phyloP scores from a whole-genome alignment of 345 rosid genomes.

The Melaleuca quinquenervia region DNA sequence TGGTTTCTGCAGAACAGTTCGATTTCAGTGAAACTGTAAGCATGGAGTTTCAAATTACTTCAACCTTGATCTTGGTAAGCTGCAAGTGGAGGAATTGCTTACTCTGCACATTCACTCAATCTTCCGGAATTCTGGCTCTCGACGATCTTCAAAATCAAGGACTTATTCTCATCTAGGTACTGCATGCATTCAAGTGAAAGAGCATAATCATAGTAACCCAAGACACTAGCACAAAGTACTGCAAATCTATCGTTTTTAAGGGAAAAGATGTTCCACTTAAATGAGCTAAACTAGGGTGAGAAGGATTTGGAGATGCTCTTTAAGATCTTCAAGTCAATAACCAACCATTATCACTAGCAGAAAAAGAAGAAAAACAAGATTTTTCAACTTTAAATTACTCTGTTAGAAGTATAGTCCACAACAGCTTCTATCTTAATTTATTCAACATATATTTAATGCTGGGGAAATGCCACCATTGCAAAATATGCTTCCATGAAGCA shows the following conservation, averaged over 20 bases:
- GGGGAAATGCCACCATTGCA: not conserved
- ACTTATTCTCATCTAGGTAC: conserved; percentile 99
- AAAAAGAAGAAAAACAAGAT: not conserved
- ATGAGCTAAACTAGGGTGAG: not conserved
- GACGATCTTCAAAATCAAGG: conserved; percentile 97
- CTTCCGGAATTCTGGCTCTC: conserved; percentile 98
- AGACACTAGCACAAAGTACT: not conserved
- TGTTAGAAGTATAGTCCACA: not conserved
- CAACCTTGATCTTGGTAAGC: not conserved
- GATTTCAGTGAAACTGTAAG: not conserved
- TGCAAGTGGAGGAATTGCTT: conserved; percentile 16
- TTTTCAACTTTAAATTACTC: not conserved
- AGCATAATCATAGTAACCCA: not conserved
- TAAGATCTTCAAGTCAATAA: not conserved
- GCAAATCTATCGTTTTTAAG: not conserved
- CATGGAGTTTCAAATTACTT: not conserved
- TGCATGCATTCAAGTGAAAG: conserved; percentile 20
- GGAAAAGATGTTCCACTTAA: not conserved
- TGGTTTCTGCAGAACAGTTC: conserved; percentile 54
- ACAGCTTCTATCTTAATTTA: not conserved
- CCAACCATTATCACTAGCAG: not conserved
- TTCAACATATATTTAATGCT: not conserved
- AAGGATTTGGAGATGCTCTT: not conserved
- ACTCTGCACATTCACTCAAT: conserved; percentile 94
- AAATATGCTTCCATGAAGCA: not conserved